phyloP scores from a whole-genome alignment of 1,139 yeast species.

The Yamadazyma aaseri region DNA sequence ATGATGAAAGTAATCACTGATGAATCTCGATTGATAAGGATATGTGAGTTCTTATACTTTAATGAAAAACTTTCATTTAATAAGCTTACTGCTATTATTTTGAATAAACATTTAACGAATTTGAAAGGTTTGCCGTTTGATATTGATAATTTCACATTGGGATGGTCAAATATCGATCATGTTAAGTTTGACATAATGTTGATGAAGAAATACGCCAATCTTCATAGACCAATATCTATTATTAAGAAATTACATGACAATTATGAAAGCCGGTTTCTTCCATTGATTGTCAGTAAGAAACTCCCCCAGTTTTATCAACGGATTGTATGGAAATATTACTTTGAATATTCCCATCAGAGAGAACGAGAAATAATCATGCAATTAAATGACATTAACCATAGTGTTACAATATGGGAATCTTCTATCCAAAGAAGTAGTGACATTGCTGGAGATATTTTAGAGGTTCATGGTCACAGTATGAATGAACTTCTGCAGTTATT shows the following conservation, averaged over 20 bases:
- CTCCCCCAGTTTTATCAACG: slow-evolving; percentile 42
- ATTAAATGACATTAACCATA: slow-evolving; percentile 22
- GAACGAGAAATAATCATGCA: slow-evolving; percentile 25
- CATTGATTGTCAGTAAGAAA: slow-evolving; percentile 22
- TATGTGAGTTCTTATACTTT: slow-evolving; percentile 25
- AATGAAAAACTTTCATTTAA: slow-evolving; percentile 27
- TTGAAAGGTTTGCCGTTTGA: slow-evolving; percentile 26
- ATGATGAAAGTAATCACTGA: slow-evolving; percentile 23
- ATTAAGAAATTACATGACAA: slow-evolving; percentile 30
- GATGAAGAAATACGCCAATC: slow-evolving; percentile 35
- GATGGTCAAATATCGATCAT: slow-evolving; percentile 15
- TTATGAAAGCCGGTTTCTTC: slow-evolving; percentile 25
- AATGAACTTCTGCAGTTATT: slow-evolving; percentile 7
- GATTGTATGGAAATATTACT: slow-evolving; percentile 42
- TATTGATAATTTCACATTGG: slow-evolving; percentile 10
- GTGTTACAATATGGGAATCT: slow-evolving; percentile 45
- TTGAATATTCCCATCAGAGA: slow-evolving; percentile 26
- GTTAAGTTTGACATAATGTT: slow-evolving; percentile 30
- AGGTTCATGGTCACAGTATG: slow-evolving; percentile 4
- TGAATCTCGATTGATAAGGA: slow-evolving; percentile 28
- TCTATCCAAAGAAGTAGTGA: slow-evolving; percentile 15
- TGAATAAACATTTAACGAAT: slow-evolving; percentile 26
- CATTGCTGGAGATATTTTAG: slow-evolving; percentile 4
- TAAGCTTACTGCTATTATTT: slow-evolving; percentile 26
- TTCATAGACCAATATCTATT: slow-evolving; percentile 31